These are phyloP conservation scores for Hericium rajendrae DNA, from an alignment of 768 basidiomycete genomes.

Conservation along the genomic window DNA sequence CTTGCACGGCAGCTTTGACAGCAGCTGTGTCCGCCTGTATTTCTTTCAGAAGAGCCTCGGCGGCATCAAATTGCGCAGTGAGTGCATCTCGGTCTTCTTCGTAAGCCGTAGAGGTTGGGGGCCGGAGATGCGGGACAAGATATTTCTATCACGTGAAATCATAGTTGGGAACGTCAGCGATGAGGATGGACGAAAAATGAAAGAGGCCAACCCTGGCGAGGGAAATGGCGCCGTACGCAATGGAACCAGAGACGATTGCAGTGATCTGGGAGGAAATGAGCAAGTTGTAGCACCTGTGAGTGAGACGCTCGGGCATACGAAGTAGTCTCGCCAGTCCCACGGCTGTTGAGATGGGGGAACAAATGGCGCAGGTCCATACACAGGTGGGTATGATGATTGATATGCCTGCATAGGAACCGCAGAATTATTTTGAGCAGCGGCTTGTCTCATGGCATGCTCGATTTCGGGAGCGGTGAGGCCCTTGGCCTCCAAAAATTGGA, in stretches of 20 bases:
- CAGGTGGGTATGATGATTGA: conserved; percentile 25
- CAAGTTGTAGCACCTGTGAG: not conserved
- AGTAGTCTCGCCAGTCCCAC: conserved; percentile 97
- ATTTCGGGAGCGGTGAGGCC: conserved; percentile 80
- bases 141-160: conserved; percentile 58
- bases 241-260: conserved; percentile 78
- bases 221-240: conserved; percentile 71
- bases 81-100: conserved; percentile 81
- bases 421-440: conserved; percentile 25
- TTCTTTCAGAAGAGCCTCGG: conserved; percentile 70
- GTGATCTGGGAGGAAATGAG: conserved; percentile 58
- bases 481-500: conserved; percentile 94
- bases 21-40: conserved; percentile 71
- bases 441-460: conserved; percentile 69
- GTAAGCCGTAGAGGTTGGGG: conserved; percentile 82
- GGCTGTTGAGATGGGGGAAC: conserved; percentile 32
- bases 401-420: conserved; percentile 11
- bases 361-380: conserved; percentile 38
- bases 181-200: not conserved
- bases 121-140: conserved; percentile 81
- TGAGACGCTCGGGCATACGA: conserved; percentile 43
- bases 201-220: conserved; percentile 56
- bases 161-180: conserved; percentile 1
- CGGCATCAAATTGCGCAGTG: conserved; percentile 82
- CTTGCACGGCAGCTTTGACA: conserved; percentile 63